Conservation (phyloP, 179 eudicot species). For the Beta corolliflora region DNA sequence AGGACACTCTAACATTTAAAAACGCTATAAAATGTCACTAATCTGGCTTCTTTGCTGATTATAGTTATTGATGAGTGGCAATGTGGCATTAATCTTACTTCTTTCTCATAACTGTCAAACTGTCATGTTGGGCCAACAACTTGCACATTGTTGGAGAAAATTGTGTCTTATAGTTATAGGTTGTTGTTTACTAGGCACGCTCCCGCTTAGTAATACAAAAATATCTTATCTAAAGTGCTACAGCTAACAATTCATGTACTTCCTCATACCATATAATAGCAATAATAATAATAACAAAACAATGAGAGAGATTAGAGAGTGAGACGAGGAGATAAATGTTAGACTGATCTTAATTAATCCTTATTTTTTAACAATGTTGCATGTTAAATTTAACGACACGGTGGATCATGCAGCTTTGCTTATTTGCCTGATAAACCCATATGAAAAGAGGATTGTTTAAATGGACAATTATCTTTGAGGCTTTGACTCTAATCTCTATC, state of each 20-base stretch:
- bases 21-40: too few relatives aligned
- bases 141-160: neutral
- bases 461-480: neutral
- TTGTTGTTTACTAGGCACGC: neutral
- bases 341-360: neutral
- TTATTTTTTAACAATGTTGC: neutral
- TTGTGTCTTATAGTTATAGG: neutral
- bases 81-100: too few relatives aligned
- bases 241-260: neutral
- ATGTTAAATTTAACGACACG: neutral
- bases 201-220: neutral
- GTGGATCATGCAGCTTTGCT: neutral
- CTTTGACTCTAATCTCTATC: neutral
- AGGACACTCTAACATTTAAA: too few relatives aligned
- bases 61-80: too few relatives aligned
- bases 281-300: too few relatives aligned
- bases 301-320: too few relatives aligned
- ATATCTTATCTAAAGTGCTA: neutral
- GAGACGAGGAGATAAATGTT: too few relatives aligned
- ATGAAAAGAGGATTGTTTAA: neutral
- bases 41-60: too few relatives aligned
- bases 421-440: too few relatives aligned
- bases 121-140: slow-evolving; percentile 1
- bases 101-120: neutral
- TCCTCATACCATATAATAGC: neutral